Evolutionary conservation across 257 asterid species (phyloP).

Genomic region (Ophiorrhiza pumila): DNA sequence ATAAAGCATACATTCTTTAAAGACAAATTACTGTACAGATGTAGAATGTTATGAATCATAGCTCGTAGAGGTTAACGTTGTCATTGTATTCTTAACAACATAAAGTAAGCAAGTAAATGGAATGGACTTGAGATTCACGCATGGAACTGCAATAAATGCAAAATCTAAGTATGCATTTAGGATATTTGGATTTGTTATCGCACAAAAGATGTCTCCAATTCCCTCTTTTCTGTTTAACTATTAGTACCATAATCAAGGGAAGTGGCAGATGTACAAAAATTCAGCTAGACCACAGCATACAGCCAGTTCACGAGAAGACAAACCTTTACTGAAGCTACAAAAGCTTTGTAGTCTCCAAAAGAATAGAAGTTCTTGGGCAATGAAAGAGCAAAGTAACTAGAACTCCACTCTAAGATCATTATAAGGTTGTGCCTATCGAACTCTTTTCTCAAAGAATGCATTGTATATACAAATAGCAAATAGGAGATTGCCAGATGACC

Average conservation of each 20-base stretch:
- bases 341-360: background rate
- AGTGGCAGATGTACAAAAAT: background rate
- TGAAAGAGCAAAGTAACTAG: background rate
- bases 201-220: background rate
- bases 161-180: background rate
- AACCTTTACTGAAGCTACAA: background rate
- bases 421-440: background rate
- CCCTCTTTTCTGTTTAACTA: background rate
- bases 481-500: background rate
- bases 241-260: background rate
- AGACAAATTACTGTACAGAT: no score
- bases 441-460: slow-evolving; percentile 1
- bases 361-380: background rate
- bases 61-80: background rate
- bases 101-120: no score
- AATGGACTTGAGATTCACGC: background rate
- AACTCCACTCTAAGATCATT: background rate
- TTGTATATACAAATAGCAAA: slow-evolving; percentile 16
- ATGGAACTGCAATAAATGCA: background rate
- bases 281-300: background rate
- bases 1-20: no score
- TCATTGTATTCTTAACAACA: background rate
- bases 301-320: background rate
- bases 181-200: background rate
- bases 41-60: background rate